Conservation (phyloP, 495 filamentous ascomycete species). For the Terfezia boudieri region DNA sequence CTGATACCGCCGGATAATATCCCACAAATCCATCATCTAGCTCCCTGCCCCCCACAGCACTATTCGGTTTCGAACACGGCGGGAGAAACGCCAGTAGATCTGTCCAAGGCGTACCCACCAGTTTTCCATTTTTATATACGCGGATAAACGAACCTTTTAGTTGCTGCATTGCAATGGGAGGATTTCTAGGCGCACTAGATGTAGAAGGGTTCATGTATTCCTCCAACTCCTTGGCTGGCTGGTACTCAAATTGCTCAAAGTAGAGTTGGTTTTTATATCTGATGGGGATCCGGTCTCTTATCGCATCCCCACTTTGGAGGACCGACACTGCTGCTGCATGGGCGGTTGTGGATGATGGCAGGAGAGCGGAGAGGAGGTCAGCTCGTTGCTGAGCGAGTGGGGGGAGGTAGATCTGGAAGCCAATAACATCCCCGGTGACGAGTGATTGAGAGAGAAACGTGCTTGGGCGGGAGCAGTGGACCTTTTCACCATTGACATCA, state of each 20-base stretch:
- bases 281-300: slow-evolving; percentile 85
- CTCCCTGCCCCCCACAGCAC: slow-evolving; percentile 51
- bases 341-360: background rate
- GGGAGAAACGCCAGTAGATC: slow-evolving; percentile 82
- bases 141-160: slow-evolving; percentile 69
- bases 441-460: slow-evolving; percentile 45
- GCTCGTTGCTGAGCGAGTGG: slow-evolving; percentile 53
- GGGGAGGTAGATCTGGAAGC: slow-evolving; percentile 76
- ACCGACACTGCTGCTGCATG: slow-evolving; percentile 7
- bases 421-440: slow-evolving; percentile 63
- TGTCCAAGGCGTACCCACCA: slow-evolving; percentile 71
- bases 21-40: slow-evolving; percentile 86
- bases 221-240: slow-evolving; percentile 69
- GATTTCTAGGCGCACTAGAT: slow-evolving; percentile 24
- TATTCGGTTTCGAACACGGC: slow-evolving; percentile 59
- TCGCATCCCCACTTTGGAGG: slow-evolving; percentile 41
- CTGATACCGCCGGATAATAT: slow-evolving; percentile 84
- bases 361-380: slow-evolving; percentile 24
- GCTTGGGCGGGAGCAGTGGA: slow-evolving; percentile 78
- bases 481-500: slow-evolving; percentile 70
- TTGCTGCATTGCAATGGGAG: slow-evolving; percentile 37
- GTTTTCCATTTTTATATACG: slow-evolving; percentile 74
- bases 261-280: slow-evolving; percentile 79
- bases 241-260: slow-evolving; percentile 88
- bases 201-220: slow-evolving; percentile 57